phyloP scores from a whole-genome alignment of 805 yeast genomes.

The Jamesozyma spencerorum region DNA sequence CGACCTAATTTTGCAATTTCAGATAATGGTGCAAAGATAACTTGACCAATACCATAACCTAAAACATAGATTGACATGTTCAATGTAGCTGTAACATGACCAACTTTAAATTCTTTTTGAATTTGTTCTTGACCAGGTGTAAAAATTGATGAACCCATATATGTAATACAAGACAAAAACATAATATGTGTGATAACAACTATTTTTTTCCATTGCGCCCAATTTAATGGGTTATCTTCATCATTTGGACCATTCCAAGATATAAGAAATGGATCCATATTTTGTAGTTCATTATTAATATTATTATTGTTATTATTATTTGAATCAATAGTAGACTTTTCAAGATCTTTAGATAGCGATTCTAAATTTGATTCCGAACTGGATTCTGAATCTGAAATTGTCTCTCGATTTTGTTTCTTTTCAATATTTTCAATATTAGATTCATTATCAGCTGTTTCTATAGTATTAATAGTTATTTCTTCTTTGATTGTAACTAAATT shows the following conservation, averaged over 20 bases:
- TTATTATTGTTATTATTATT: not conserved
- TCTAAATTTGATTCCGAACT: too few relatives aligned
- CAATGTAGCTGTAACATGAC: constrained; percentile 36
- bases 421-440: not conserved
- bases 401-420: not conserved
- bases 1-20: constrained; percentile 47
- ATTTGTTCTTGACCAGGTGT: constrained; percentile 41
- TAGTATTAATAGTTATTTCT: not conserved
- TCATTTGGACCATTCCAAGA: constrained; percentile 32
- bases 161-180: constrained; percentile 39
- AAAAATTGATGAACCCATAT: constrained; percentile 48
- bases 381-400: too few relatives aligned
- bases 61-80: constrained; percentile 46
- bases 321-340: not conserved
- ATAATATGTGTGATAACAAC: constrained; percentile 33
- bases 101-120: constrained; percentile 36
- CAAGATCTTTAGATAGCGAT: too few relatives aligned
- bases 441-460: not conserved
- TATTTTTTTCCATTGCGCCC: constrained; percentile 37
- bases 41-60: constrained; percentile 56
- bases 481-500: not conserved
- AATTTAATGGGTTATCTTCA: constrained; percentile 48
- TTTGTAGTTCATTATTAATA: not conserved
- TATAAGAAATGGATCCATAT: constrained; percentile 20
- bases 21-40: constrained; percentile 48